Evolutionary conservation across 495 filamentous ascomycete species (phyloP).

Genomic region (Copromyces sp.): DNA sequence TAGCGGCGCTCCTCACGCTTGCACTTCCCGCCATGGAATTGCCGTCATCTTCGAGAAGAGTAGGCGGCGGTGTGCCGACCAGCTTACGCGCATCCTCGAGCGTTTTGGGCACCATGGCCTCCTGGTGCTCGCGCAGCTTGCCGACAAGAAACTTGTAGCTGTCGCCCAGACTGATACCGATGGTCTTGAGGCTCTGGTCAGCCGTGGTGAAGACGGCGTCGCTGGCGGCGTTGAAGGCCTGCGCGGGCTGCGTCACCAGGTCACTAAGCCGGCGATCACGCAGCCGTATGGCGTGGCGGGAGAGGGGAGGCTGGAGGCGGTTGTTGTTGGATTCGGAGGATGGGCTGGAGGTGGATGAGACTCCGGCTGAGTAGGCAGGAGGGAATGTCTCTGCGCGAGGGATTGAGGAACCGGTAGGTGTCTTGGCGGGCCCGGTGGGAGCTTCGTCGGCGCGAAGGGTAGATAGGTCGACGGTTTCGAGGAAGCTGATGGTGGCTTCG

Average conservation of each 20-base stretch:
- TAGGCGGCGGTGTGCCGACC: slow-evolving; percentile 55
- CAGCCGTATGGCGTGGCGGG: slow-evolving; percentile 33
- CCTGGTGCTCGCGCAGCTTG: slow-evolving; percentile 60
- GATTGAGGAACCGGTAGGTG: slow-evolving; percentile 39
- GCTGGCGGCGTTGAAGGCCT: slow-evolving; percentile 68
- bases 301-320: slow-evolving; percentile 24
- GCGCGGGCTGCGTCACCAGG: slow-evolving; percentile 71
- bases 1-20: slow-evolving; percentile 21
- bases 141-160: slow-evolving; percentile 93
- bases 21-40: neutral
- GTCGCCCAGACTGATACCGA: slow-evolving; percentile 75
- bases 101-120: slow-evolving; percentile 65
- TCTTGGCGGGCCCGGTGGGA: slow-evolving; percentile 50
- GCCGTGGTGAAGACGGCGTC: slow-evolving; percentile 78
- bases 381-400: slow-evolving; percentile 44
- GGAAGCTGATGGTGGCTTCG: slow-evolving; percentile 87
- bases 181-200: slow-evolving; percentile 82
- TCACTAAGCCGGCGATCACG: slow-evolving; percentile 61
- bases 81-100: slow-evolving; percentile 85
- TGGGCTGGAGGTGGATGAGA: slow-evolving; percentile 29
- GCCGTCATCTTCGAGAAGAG: slow-evolving; percentile 40
- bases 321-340: neutral
- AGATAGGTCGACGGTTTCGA: slow-evolving; percentile 95
- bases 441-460: slow-evolving; percentile 78
- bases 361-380: slow-evolving; percentile 36